A percentile compares a stretch with the other conserved stretches of the same genome.
Evolutionary conservation across 805 yeast genomes (phyloP).

Genomic region (Yamadazyma kitorensis): DNA sequence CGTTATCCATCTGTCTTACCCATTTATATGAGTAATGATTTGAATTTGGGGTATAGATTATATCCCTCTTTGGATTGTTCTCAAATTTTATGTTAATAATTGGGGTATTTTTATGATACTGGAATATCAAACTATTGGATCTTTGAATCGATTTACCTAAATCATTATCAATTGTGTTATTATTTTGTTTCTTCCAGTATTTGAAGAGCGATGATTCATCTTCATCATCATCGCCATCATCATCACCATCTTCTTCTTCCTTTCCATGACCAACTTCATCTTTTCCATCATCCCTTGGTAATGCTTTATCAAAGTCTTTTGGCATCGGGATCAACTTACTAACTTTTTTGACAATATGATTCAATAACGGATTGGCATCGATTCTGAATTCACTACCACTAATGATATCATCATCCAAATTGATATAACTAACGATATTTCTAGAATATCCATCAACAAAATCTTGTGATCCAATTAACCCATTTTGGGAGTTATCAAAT

Average conservation of each 20-base stretch:
- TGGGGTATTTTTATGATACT: slow-evolving; percentile 28
- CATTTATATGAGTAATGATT: slow-evolving; percentile 32
- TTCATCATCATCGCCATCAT: slow-evolving; percentile 14
- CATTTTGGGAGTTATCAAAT: slow-evolving; percentile 39
- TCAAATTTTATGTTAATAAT: slow-evolving; percentile 31
- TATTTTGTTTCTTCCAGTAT: slow-evolving; percentile 37
- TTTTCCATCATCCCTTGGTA: slow-evolving; percentile 11
- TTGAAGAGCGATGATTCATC: slow-evolving; percentile 27
- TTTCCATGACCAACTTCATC: slow-evolving; percentile 4
- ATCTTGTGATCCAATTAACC: slow-evolving; percentile 29
- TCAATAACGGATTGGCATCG: slow-evolving; percentile 34
- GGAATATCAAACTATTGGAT: slow-evolving; percentile 30
- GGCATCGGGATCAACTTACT: slow-evolving; percentile 34
- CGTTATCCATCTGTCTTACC: slow-evolving; percentile 27
- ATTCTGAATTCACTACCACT: slow-evolving; percentile 35
- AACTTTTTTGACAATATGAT: slow-evolving; percentile 25
- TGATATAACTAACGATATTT: slow-evolving; percentile 30
- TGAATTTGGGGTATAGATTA: slow-evolving; percentile 32
- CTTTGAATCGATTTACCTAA: slow-evolving; percentile 23
- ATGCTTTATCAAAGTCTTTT: slow-evolving; percentile 18
- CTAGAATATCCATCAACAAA: slow-evolving; percentile 18
- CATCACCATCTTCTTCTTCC: slow-evolving; percentile 10
- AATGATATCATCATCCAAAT: slow-evolving; percentile 38
- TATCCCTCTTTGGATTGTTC: slow-evolving; percentile 26
- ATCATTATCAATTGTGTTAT: slow-evolving; percentile 26